These are phyloP conservation scores for Trichoderma asperelloides DNA, from an alignment of 495 filamentous ascomycete species.

Conservation along the genomic window DNA sequence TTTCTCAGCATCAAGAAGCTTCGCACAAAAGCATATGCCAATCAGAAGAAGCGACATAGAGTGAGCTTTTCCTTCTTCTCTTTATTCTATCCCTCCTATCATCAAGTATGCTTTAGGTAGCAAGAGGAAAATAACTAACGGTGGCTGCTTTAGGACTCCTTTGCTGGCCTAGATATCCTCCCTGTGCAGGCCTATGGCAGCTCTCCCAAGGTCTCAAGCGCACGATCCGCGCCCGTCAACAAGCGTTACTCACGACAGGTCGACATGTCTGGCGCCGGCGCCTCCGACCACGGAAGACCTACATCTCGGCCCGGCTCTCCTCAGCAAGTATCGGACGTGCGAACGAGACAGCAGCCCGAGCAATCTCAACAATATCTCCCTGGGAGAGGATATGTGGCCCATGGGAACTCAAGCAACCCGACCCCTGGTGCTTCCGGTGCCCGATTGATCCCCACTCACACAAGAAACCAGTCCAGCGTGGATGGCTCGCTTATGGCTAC, in stretches of 20 bases:
- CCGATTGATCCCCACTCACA: conserved; percentile 41
- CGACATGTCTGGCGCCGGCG: conserved; percentile 29
- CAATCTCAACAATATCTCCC: conserved; percentile 24
- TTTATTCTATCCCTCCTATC: conserved; percentile 26
- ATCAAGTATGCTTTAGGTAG: background rate
- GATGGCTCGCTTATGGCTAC: conserved; percentile 75
- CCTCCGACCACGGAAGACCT: conserved; percentile 41
- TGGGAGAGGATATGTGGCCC: conserved; percentile 18
- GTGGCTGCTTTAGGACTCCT: conserved; percentile 48
- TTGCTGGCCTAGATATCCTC: conserved; percentile 53
- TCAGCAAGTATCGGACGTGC: conserved; percentile 44
- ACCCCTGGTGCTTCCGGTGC: conserved; percentile 28
- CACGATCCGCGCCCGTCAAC: conserved; percentile 43
- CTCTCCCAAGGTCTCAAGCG: conserved; percentile 51
- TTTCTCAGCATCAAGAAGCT: conserved; percentile 89
- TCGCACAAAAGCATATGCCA: conserved; percentile 72
- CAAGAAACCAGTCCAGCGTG: conserved; percentile 59
- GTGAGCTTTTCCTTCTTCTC: conserved; percentile 41
- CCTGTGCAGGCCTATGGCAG: conserved; percentile 55
- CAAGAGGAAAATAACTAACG: background rate
- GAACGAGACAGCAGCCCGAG: conserved; percentile 30
- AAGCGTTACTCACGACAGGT: conserved; percentile 70
- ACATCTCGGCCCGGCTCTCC: conserved; percentile 67
- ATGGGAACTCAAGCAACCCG: conserved; percentile 28
- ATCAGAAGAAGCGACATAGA: conserved; percentile 77